Base-by-base conservation (phyloP, 2,329 filamentous ascomycete species). In the Botrytis squamosa region DNA sequence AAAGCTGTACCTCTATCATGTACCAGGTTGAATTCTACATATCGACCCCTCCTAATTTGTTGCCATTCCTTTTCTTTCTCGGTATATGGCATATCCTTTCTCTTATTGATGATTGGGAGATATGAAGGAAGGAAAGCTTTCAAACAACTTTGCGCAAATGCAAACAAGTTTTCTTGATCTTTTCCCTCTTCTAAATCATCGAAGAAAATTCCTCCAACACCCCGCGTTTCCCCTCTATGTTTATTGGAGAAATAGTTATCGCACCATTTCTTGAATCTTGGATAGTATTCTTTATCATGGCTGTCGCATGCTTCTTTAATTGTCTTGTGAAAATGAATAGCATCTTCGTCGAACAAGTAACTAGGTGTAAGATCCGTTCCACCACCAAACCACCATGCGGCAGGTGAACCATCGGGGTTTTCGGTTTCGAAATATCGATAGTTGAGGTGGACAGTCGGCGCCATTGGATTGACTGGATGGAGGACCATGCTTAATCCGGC, bases 351-450 rank as follows among this genome's bases (percentile, higher is more conserved):
- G 84, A 97, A 98, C 46, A 99, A 89, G 82, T 98, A 99, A 57
- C 88, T 90, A 0, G 96, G 96, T 20, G 96, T 99, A 78, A 99
- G 84, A 83, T 99, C 96, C 71, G 93, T 95, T 73, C 96, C 96
- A 69, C 96, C 96, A 76, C 96, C 96, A 80, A 97, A 99, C 96
- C 96, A 99, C 95, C 96, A 99, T 12, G 94, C 92, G 77, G 95
- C 94, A 70, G 87, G 91, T 77, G 87, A 92, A 62, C 93, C 94
- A 79, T 95, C 92, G 14, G 92, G 89, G 79, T 95, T 92, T 75
- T 93, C 92, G 1, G 96, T 99, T 85, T 99, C 96, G 81, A 99
- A 99, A 84, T 99, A 99, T 73, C 96, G 91, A 86, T 98, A 98
- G 86, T 99, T 99, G 78, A 99, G 88, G 83, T 99, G 96, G 29